A percentile compares a stretch with the other conserved stretches of the same genome.
phyloP scores from a whole-genome alignment of 768 basidiomycete species.

The Dioszegia crocea region DNA sequence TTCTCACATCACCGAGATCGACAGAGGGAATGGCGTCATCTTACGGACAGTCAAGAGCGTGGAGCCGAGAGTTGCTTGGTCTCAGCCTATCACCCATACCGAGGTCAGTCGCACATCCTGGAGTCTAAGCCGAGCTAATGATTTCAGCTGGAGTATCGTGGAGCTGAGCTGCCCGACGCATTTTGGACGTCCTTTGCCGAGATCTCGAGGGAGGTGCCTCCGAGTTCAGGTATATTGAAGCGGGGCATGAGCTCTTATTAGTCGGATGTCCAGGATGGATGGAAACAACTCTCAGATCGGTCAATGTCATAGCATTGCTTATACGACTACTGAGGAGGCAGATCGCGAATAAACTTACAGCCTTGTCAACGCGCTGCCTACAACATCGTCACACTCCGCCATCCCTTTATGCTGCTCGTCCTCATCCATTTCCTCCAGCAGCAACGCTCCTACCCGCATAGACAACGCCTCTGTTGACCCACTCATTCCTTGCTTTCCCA shows the following conservation, averaged over 20 bases:
- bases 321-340: too few relatives aligned
- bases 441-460: neutral
- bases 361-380: too few relatives aligned
- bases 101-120: neutral
- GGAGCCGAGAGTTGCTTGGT: conserved; percentile 1
- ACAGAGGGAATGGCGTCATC: neutral
- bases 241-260: neutral
- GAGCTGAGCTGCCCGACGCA: neutral
- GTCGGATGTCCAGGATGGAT: neutral
- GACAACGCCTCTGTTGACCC: neutral
- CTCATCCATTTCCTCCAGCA: neutral
- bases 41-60: conserved; percentile 4
- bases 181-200: conserved; percentile 14
- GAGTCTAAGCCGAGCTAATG: neutral
- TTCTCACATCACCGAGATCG: neutral
- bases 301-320: too few relatives aligned
- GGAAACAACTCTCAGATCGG: too few relatives aligned
- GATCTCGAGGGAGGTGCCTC: conserved; percentile 12
- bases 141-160: conserved; percentile 8
- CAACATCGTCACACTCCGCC: too few relatives aligned
- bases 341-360: too few relatives aligned
- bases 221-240: neutral
- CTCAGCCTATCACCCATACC: neutral
- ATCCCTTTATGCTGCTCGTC: too few relatives aligned
- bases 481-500: neutral